Evolutionary conservation across 192 early-diverging fungal genomes (phyloP), one percentile per base, ranked within the genome.

Genomic region (Globomyces pollinis-pini): DNA sequence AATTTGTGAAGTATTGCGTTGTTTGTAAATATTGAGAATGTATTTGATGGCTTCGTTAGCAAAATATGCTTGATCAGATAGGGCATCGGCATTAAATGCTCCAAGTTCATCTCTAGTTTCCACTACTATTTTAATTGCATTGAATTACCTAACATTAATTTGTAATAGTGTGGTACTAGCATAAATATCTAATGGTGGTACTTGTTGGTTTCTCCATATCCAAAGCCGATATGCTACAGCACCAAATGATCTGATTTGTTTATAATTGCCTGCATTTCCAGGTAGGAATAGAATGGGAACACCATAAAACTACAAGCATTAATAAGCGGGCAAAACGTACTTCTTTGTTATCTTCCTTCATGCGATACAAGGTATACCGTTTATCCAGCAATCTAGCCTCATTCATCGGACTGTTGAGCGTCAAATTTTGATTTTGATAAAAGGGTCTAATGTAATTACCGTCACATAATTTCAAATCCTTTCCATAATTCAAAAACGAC

Each of bases 211-310:
- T 28, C 54, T 15, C 47, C 44, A 43, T 34, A 62, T 3, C 16
- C 21, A 15, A 1, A 53, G 31, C 65, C 81, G 57, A 13, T 87
- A 65, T 6, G 88, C 66, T 24, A 85, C 84, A n/a, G 85, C 74
- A 4, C 89, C 92, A 16, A 98, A 75, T 15, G 89, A 91, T 21
- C 90, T 74, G 7, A 88, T 79, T 72, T 98, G 95, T 61, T 88
- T 88, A 57, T 87, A 87, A 59, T 88, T 92, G 15, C 95, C 95
- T 23, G 93, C 91, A 58, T 96, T 90, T 0, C 95, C 95, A 16
- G 91, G 95, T 32, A 98, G 84, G 73, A 98, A 98, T 11, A 98
- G 74, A 0, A 90, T 83, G 1, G 96, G 96, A 23, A 91, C 76
- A 32, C 90, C 86, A 16, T n/a, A 51, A 8, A 51, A 16, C 50